phyloP scores from a whole-genome alignment of 352 stramenopile genomes.

The Hyaloperonospora arabidopsidis region DNA sequence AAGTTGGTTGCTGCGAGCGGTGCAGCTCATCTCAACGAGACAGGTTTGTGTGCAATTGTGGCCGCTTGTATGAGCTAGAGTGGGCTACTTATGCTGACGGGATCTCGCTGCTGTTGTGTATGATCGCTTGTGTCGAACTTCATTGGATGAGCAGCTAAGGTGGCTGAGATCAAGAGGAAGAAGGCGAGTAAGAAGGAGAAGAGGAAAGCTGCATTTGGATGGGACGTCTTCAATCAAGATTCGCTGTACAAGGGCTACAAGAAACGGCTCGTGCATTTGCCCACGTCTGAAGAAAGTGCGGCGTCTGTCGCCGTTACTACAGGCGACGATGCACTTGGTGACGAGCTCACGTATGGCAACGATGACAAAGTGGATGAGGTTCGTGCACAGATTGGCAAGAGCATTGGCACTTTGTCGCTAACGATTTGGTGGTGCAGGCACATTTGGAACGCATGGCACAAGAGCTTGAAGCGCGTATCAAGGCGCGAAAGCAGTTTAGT shows the following conservation, averaged over 20 bases:
- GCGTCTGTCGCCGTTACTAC: constrained; percentile 9
- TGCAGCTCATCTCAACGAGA: constrained; percentile 57
- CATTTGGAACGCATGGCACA: constrained; percentile 63
- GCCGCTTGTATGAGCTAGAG: too few species aligned
- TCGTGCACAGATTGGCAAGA: constrained; percentile 18
- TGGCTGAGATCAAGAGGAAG: constrained; percentile 49
- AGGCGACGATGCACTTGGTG: constrained; percentile 26
- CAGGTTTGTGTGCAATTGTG: constrained; percentile 24
- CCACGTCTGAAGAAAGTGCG: constrained; percentile 22
- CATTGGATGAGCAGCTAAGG: constrained; percentile 28
- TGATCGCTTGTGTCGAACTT: too few species aligned
- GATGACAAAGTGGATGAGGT: constrained; percentile 40
- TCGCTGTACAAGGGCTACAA: constrained; percentile 82
- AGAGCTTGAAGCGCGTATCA: constrained; percentile 63
- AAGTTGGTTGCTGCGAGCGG: constrained; percentile 35
- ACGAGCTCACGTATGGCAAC: constrained; percentile 64
- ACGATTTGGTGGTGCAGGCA: constrained; percentile 27
- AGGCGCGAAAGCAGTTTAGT: constrained; percentile 70
- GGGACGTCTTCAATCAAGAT: constrained; percentile 83
- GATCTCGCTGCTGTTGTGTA: too few species aligned
- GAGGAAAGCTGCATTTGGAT: constrained; percentile 71
- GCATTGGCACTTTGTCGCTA: neutral
- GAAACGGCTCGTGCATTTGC: constrained; percentile 59
- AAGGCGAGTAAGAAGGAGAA: constrained; percentile 71
- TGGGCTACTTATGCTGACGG: too few species aligned